Evolutionary conservation across 2,329 filamentous ascomycete species (phyloP).

Genomic region (Diaporthe ampelina): DNA sequence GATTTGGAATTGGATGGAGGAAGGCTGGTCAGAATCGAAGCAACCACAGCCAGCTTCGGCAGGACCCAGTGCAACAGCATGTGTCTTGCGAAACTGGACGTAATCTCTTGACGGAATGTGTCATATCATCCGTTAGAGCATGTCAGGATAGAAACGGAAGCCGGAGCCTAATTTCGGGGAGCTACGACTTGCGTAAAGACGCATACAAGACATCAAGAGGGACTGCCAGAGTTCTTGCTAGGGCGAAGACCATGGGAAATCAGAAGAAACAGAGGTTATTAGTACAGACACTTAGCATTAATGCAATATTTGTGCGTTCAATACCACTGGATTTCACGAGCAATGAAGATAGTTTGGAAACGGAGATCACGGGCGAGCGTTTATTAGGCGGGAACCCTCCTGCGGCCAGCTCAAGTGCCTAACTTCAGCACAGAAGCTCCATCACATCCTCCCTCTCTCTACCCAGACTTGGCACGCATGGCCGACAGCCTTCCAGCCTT

Average conservation of each 20-base stretch:
- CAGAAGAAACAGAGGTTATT: fast-evolving
- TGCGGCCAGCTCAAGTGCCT: too few relatives aligned
- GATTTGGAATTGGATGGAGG: too few relatives aligned
- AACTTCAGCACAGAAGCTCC: too few relatives aligned
- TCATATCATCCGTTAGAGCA: neutral
- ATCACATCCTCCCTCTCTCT: neutral
- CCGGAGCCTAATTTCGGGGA: neutral
- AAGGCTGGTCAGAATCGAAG: neutral
- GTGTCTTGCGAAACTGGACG: neutral
- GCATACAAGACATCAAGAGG: fast-evolving
- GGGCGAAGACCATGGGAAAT: neutral
- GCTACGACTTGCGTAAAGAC: neutral
- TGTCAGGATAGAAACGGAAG: neutral
- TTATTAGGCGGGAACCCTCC: neutral
- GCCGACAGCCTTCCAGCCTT: neutral
- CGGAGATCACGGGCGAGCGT: too few relatives aligned
- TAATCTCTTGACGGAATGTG: neutral
- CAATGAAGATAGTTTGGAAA: neutral
- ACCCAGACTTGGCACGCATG: neutral
- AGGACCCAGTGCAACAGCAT: too few relatives aligned
- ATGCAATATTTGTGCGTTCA: fast-evolving
- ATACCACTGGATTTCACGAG: neutral
- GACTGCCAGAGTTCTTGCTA: neutral
- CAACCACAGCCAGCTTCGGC: neutral
- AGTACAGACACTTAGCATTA: neutral